These are phyloP conservation scores for Datisca glomerata DNA, from an alignment of 306 rosid species.

Conservation along the genomic window DNA sequence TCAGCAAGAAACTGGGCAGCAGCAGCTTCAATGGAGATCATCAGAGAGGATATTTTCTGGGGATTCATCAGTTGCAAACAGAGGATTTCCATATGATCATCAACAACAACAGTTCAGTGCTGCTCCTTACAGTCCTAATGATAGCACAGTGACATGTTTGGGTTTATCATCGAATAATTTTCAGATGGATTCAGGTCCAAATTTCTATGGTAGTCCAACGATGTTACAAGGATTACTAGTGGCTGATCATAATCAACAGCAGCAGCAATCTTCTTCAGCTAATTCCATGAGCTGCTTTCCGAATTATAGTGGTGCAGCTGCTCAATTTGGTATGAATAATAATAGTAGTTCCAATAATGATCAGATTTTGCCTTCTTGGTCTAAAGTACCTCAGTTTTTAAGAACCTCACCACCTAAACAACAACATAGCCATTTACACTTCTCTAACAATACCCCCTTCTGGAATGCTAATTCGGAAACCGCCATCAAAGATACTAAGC, in stretches of 20 bases:
- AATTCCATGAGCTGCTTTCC: no score
- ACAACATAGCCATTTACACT: conserved; percentile 45
- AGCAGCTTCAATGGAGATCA: conserved; percentile 55
- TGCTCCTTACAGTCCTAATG: conserved; percentile 70
- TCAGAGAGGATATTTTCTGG: conserved; percentile 39
- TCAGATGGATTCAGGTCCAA: conserved; percentile 38
- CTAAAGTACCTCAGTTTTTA: conserved; percentile 65
- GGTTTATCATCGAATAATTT: conserved; percentile 31
- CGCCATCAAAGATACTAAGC: conserved; percentile 48
- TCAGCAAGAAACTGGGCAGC: conserved; percentile 44
- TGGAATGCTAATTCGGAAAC: conserved; percentile 86
- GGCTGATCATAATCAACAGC: conserved; percentile 24
- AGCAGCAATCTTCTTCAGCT: conserved; percentile 24
- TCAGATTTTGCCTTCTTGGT: conserved; percentile 37
- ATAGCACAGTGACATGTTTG: conserved; percentile 57
- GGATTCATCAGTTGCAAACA: conserved; percentile 33
- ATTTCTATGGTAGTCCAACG: conserved; percentile 43
- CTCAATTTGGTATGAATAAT: no score
- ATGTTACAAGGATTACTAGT: conserved; percentile 59
- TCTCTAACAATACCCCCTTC: conserved; percentile 69
- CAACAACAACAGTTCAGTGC: conserved; percentile 57
- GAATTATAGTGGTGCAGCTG: no score
- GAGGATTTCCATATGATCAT: conserved; percentile 67
- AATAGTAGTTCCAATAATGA: no score
- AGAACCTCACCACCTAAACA: conserved; percentile 74